These are phyloP conservation scores for Fusarium sp. DNA, from an alignment of 2,329 filamentous ascomycete genomes.

Conservation along the genomic window DNA sequence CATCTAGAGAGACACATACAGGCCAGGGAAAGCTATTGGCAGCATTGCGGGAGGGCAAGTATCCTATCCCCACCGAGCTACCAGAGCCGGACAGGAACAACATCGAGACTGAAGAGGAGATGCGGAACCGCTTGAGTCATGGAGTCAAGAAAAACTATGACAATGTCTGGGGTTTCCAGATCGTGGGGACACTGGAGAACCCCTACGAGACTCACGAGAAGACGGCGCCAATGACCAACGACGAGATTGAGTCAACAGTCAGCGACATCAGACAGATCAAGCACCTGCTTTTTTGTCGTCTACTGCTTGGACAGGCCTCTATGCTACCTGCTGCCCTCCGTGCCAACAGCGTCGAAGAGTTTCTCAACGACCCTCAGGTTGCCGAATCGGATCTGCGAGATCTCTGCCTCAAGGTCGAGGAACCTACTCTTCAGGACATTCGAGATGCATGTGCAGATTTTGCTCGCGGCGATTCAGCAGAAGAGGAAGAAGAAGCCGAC, in stretches of 20 bases:
- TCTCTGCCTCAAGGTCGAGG: conserved; percentile 42
- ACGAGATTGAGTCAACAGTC: conserved; percentile 39
- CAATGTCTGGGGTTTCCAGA: conserved; percentile 24
- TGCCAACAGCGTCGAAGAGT: conserved; percentile 39
- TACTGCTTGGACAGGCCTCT: conserved; percentile 41
- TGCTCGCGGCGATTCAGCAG: conserved; percentile 36
- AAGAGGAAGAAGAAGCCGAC: conserved; percentile 1
- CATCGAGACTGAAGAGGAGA: conserved; percentile 44
- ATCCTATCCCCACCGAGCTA: neutral
- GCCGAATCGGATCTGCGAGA: conserved; percentile 42
- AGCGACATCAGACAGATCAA: conserved; percentile 44
- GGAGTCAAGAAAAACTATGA: conserved; percentile 42
- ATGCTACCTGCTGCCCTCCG: conserved; percentile 40
- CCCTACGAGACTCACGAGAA: conserved; percentile 37
- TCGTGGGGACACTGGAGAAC: conserved; percentile 41
- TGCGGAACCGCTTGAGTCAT: conserved; percentile 40
- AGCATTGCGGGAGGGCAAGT: conserved; percentile 11
- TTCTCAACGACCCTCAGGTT: conserved; percentile 39
- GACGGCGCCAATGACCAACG: conserved; percentile 40
- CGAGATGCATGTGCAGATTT: conserved; percentile 47
- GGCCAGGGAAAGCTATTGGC: conserved; percentile 34
- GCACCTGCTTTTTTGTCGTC: conserved; percentile 41
- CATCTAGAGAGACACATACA: neutral
- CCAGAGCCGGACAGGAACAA: conserved; percentile 41
- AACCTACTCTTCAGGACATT: conserved; percentile 41